Percentiles rank a stretch among this genome's conserved stretches.
phyloP scores from a whole-genome alignment of 768 basidiomycete species.

The Auriscalpium orientale region DNA sequence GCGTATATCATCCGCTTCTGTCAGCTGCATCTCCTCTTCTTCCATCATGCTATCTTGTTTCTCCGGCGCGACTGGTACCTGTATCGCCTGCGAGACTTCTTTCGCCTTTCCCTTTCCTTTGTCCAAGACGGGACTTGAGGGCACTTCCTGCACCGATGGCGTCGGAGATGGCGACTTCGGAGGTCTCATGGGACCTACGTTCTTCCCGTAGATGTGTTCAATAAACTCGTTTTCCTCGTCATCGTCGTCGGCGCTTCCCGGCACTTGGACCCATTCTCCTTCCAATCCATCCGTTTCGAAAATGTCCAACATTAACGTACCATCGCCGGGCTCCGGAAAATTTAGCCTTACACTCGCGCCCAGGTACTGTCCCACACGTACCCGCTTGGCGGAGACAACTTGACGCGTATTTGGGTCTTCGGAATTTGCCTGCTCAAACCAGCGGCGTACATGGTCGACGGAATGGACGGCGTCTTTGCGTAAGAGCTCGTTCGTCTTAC shows the following conservation, averaged over 20 bases:
- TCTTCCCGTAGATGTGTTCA: too few species aligned
- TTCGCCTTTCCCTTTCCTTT: too few species aligned
- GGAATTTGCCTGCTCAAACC: neutral
- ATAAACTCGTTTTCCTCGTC: neutral
- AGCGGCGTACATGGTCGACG: neutral
- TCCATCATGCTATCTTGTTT: too few species aligned
- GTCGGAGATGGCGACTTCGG: too few species aligned
- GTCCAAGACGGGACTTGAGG: too few species aligned
- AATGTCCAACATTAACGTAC: neutral
- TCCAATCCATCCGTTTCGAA: neutral
- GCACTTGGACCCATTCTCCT: neutral
- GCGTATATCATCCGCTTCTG: too few species aligned
- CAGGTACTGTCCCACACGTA: neutral
- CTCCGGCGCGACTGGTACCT: too few species aligned
- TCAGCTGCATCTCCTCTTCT: too few species aligned
- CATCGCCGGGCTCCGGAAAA: neutral
- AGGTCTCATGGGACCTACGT: neutral
- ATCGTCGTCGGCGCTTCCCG: neutral
- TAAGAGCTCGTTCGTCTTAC: neutral
- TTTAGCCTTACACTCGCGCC: neutral
- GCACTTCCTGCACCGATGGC: too few species aligned
- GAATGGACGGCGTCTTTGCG: neutral
- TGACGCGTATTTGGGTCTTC: neutral
- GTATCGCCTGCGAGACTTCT: too few species aligned
- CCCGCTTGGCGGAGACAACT: neutral